Conservation (phyloP, 768 basidiomycete genomes). For the Termitomyces bulborhizus region DNA sequence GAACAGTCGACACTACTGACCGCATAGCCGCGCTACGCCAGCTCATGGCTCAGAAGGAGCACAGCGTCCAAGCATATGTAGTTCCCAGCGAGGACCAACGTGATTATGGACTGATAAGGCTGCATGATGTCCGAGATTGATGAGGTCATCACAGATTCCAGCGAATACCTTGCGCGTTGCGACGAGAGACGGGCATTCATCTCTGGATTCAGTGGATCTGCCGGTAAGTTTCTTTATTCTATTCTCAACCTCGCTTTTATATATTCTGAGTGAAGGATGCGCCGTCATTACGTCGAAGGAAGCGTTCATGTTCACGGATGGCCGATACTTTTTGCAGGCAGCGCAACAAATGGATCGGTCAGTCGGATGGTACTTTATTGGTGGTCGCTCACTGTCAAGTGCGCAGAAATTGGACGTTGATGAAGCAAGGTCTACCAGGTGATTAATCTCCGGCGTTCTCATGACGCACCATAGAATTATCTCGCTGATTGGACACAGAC, state of each 20-base stretch:
- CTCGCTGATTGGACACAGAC: conserved; percentile 33
- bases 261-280: conserved; percentile 40
- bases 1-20: conserved; percentile 55
- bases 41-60: conserved; percentile 53
- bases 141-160: conserved; percentile 50
- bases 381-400: neutral
- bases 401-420: conserved; percentile 81
- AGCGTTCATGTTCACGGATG: conserved; percentile 91
- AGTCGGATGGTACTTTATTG: conserved; percentile 15
- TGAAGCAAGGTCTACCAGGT: conserved; percentile 89
- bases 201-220: conserved; percentile 92
- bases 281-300: conserved; percentile 67
- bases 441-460: conserved; percentile 6
- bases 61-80: conserved; percentile 62
- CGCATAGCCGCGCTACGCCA: conserved; percentile 59
- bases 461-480: neutral
- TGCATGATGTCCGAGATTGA: neutral
- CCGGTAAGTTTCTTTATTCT: conserved; percentile 42
- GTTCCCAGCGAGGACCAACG: conserved; percentile 94
- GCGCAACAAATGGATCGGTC: conserved; percentile 82
- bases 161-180: conserved; percentile 83
- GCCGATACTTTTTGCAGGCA: conserved; percentile 92
- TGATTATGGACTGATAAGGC: conserved; percentile 29
- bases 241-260: neutral
- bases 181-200: conserved; percentile 85